A percentile compares a stretch with the other conserved stretches of the same genome.
phyloP scores from a whole-genome alignment of 1,139 yeast species.

The Geotrichum fermentans region DNA sequence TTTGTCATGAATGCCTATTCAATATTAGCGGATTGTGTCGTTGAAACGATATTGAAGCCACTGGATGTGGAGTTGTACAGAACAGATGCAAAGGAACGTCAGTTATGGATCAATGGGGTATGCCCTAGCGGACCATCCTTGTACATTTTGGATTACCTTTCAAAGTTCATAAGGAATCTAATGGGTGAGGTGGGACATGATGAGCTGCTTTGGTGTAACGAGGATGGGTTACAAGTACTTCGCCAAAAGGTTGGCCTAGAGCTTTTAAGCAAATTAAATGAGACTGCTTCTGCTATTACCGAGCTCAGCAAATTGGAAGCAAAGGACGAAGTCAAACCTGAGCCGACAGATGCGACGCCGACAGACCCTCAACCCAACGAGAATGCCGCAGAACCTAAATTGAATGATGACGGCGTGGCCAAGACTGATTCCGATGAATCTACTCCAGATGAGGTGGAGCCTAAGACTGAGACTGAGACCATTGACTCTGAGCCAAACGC shows the following conservation, averaged over 20 bases:
- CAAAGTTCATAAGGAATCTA: conserved; percentile 10
- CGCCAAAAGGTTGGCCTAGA: conserved; percentile 13
- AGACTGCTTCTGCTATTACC: background rate
- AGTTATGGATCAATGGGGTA: background rate
- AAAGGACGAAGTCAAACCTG: background rate
- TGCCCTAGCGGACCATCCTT: conserved; percentile 15
- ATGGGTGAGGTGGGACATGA: conserved; percentile 23
- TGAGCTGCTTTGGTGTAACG: conserved; percentile 22
- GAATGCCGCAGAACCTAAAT: background rate
- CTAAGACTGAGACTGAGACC: background rate
- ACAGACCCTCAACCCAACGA: background rate
- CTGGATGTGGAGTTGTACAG: conserved; percentile 2
- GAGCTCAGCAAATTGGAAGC: background rate
- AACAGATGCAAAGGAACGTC: background rate
- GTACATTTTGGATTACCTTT: conserved; percentile 12
- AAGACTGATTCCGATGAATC: background rate
- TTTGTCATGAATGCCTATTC: conserved; percentile 6
- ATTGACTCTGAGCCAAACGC: background rate
- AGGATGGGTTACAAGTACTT: conserved; percentile 14
- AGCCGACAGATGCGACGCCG: too few relatives aligned
- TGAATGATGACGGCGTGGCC: conserved; percentile 1
- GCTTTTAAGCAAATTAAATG: conserved; percentile 6
- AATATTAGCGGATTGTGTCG: conserved; percentile 16
- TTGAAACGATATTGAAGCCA: background rate
- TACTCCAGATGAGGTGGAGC: background rate